These are phyloP conservation scores for Neofusicoccum parvum DNA, from an alignment of 2,329 filamentous ascomycete genomes.

Conservation along the genomic window DNA sequence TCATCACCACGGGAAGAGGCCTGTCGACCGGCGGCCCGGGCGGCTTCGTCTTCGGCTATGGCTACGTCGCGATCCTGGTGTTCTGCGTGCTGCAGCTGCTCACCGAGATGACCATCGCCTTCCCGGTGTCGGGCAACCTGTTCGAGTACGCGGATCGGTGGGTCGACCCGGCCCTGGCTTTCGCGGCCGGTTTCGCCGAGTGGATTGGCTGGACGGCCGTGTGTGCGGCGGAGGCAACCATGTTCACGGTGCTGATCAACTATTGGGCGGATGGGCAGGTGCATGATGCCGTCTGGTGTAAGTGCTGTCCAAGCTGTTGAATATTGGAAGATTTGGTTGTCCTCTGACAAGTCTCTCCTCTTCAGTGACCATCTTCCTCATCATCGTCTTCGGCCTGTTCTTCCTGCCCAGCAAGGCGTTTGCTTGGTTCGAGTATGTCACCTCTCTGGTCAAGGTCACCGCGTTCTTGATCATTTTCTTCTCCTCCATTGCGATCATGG, in stretches of 20 bases:
- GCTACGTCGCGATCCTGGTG: constrained; percentile 32
- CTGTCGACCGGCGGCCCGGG: constrained; percentile 28
- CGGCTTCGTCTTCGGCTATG: constrained; percentile 36
- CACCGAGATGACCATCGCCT: constrained; percentile 42
- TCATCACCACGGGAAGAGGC: constrained; percentile 34
- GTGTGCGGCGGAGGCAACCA: constrained; percentile 28
- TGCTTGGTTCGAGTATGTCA: constrained; percentile 32
- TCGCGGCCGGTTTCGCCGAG: constrained; percentile 41
- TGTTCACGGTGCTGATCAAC: constrained; percentile 28
- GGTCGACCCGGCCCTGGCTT: constrained; percentile 43
- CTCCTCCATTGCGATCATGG: constrained; percentile 35
- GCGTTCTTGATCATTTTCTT: constrained; percentile 39
- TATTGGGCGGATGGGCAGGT: constrained; percentile 12
- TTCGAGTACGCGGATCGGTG: constrained; percentile 44
- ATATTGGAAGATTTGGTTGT: too few species aligned
- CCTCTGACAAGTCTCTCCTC: background rate
- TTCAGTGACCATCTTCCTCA: constrained; percentile 23
- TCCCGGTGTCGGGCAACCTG: constrained; percentile 41
- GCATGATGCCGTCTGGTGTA: constrained; percentile 20
- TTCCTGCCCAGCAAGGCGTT: constrained; percentile 34
- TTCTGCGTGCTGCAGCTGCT: constrained; percentile 38
- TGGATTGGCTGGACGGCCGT: constrained; percentile 31
- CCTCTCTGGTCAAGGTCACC: constrained; percentile 35
- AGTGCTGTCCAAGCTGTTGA: background rate
- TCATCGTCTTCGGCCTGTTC: constrained; percentile 20